Evolutionary conservation across 345 rosid genomes (phyloP).

Genomic region (Salix arbutifolia): DNA sequence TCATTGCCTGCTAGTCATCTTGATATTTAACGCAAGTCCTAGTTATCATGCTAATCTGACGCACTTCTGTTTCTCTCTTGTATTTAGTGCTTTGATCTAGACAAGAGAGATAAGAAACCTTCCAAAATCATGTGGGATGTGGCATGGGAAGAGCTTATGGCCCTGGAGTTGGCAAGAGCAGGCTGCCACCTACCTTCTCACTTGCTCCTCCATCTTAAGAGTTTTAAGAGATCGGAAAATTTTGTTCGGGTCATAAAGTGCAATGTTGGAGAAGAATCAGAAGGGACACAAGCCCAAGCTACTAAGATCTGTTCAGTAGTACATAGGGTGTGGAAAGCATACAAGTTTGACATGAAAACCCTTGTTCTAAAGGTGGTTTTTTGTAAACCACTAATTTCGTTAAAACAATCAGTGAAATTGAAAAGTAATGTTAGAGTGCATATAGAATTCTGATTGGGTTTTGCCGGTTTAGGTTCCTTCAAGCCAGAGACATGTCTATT

Average conservation of each 20-base stretch:
- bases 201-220: constrained; percentile 84
- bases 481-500: constrained; percentile 74
- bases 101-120: constrained; percentile 86
- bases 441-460: neutral
- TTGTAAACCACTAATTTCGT: neutral
- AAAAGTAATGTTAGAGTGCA: neutral
- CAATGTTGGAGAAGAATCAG: constrained; percentile 50
- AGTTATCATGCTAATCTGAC: neutral
- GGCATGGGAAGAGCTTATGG: constrained; percentile 89
- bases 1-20: neutral
- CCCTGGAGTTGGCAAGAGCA: constrained; percentile 94
- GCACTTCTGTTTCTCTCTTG: constrained; percentile 7
- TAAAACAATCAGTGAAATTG: too few relatives aligned
- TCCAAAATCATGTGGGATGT: constrained; percentile 97
- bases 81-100: constrained; percentile 59
- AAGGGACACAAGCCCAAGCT: constrained; percentile 70
- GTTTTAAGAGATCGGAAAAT: constrained; percentile 71
- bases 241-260: constrained; percentile 89
- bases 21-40: neutral
- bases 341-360: constrained; percentile 60
- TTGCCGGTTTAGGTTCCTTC: constrained; percentile 66
- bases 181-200: constrained; percentile 73
- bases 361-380: constrained; percentile 56
- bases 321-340: constrained; percentile 77
- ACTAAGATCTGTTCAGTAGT: constrained; percentile 74